Base-by-base conservation (phyloP, 805 yeast species). In the Jamesozyma gamospora region DNA sequence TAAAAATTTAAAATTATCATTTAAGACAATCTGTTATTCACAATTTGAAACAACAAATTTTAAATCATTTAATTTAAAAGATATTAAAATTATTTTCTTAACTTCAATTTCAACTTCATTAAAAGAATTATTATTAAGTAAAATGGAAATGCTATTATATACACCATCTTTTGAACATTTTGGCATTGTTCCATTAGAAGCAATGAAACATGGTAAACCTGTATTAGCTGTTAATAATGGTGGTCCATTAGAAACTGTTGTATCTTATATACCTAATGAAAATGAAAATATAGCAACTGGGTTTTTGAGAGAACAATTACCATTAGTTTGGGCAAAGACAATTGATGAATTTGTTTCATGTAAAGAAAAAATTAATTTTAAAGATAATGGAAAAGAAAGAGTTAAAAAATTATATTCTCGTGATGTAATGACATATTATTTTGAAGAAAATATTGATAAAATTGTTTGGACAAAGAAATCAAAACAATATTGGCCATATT, bases 161-260 rank as follows among this genome's bases (percentile, higher is more conserved):
- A 92, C 99, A 0, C 98, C 99, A 3, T 70, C 82, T 0, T 73
- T 72, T 51, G 98, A 92, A 60, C 99, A 92, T 63, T 92, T 92
- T 56, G 99, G 99, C 12, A 92, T 92, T 47, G 99, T 92, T 9
- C 99, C 99, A 1, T 69, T 92, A 13, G 98, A 92, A 58, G 88
- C 95, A 11, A 88, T 92, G 96, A 70, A 80, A 35, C 69, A 74
- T 41, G 81, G 83, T 24, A 79, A 80, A 0, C 86, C 95, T 0
- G 96, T 88, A 0, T 63, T 92, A 37, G 96, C 96, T 0, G 79
- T 81, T 4, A 77, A 83, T 52, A 77, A 77, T 30, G 99, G 98
- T 21, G 99, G 99, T 0, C 98, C 98, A 0, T 62, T 79, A 28
- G 99, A 92, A 56, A 80, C 95, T 0, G 53, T 69, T 4, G 46